Evolutionary conservation across 225 moss, liverwort and hornwort genomes (phyloP), one percentile per base, ranked within the genome.

Genomic region (Straminergon stramineum): DNA sequence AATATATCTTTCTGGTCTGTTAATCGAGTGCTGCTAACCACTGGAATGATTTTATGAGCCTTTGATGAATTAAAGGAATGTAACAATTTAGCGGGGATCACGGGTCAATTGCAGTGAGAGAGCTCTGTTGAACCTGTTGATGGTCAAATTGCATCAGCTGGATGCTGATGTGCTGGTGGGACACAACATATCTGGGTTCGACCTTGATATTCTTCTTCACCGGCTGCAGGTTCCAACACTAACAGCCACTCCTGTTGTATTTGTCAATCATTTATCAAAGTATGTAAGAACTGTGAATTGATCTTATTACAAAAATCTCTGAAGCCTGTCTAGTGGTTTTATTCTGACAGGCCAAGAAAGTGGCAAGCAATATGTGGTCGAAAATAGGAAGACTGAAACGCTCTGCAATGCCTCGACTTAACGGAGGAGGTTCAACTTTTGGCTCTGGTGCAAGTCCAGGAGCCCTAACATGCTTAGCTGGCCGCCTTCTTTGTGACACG

Each of bases 131-230:
- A 99, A 96, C 93, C 95, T 92, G 85, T 92, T 99, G 85, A 97
- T 99, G 97, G 90, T 95, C 93, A 99, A 97, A 92, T 91, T 99
- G 80, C 95, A 99, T 82, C 97, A 99, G 94, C 94, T 99, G 28
- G 99, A 99, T 88, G 96, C 99, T 67, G 99, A 99, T 90, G 97
- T 99, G 81, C 94, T 99, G 62, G 97, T 99, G 45, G 99, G 99
- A 73, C 99, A 99, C 84, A 97, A 99, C 78, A 99, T 99, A 88
- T 99, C 99, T 75, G 99, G 99, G 69, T 99, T 97, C 90, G 99
- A 99, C 93, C 94, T 99, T 32, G 99, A 99, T 85, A 95, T 99
- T 81, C 96, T 99, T 78, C 99, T 99, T 70, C 97, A 99, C 91
- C 93, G 99, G 30, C 90, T 99, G 83, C 99, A 99, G 97, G 99